Base-by-base conservation (phyloP, 1,139 yeast species). In the Wickerhamiella pararugosa region DNA sequence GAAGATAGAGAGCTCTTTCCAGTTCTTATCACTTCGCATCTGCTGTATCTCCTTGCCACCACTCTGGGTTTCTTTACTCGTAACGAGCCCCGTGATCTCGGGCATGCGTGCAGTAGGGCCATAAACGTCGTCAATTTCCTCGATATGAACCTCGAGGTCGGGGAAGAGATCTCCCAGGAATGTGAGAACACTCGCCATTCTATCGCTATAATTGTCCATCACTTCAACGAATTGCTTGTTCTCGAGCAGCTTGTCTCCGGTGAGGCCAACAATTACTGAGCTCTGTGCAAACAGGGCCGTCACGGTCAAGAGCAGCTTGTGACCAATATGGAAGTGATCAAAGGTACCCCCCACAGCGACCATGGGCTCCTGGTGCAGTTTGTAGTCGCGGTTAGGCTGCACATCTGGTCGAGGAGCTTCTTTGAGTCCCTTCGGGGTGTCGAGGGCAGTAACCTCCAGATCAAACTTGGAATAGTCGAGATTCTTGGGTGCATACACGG, bases 271-370 rank as follows among this genome's bases (percentile, higher is more conserved):
- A 42, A 90, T 79, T 8, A 90, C 63, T 25, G 61, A 63, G 3
- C 59, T 52, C 5, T 61, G 54, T 0, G 92, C 68, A 9, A 83
- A 51, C 54, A 76, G 86, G 0, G 77, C 74, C 0, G 93, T 70
- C 51, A 83, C 66, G 0, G 94, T 78, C 6, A 92, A 65, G 21
- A 92, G 64, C 29, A 90, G 77, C 58, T 82, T 84, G 61, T 92
- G 99, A 0, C 98, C 99, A 55, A 81, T 94, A 54, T 92, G 99
- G 32, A 92, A 57, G 61, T 92, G 97, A 57, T 92, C 99, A 63
- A 92, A 92, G 0, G 98, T 92, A 0, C 99, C 99, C 0, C 98
- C 98, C 1, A 87, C 77, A 1, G 93, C 93, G 9, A 64, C 63
- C 5, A 50, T 54, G 7, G 47, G 49, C 26, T 11, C 31, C 30